A percentile compares a stretch with the other conserved stretches of the same genome.
These are phyloP conservation scores for Aureobasidium subglaciale DNA, from an alignment of 2,329 filamentous ascomycete genomes.

Conservation along the genomic window DNA sequence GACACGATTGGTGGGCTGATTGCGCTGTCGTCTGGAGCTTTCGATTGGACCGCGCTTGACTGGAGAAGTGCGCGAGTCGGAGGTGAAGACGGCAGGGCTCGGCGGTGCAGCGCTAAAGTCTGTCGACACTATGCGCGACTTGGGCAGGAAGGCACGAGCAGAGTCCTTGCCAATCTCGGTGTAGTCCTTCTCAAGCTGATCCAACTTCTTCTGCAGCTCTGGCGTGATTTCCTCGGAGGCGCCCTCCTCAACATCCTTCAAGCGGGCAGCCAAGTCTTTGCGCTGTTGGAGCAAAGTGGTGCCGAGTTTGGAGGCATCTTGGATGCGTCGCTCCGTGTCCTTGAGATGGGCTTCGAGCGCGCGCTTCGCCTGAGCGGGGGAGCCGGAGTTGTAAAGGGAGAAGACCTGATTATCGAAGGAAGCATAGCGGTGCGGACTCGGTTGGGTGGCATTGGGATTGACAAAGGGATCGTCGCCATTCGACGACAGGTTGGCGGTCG, in stretches of 20 bases:
- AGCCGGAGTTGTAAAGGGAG: constrained; percentile 64
- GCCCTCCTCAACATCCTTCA: constrained; percentile 77
- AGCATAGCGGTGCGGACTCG: constrained; percentile 61
- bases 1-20: constrained; percentile 78
- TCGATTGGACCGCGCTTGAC: constrained; percentile 68
- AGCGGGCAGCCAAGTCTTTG: constrained; percentile 69
- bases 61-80: constrained; percentile 66
- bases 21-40: constrained; percentile 72
- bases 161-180: constrained; percentile 88
- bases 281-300: constrained; percentile 82
- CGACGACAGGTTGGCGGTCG: constrained; percentile 5
- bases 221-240: constrained; percentile 67
- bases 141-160: constrained; percentile 81
- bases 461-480: constrained; percentile 6
- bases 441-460: constrained; percentile 1
- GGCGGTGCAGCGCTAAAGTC: constrained; percentile 13
- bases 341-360: constrained; percentile 85
- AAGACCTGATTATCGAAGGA: constrained; percentile 76
- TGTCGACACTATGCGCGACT: constrained; percentile 52
- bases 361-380: constrained; percentile 78
- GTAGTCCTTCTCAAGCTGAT: constrained; percentile 88
- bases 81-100: constrained; percentile 54
- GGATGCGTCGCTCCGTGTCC: constrained; percentile 84
- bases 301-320: constrained; percentile 84
- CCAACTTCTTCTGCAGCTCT: constrained; percentile 73